Percentiles rank a stretch among this genome's conserved stretches.
These are phyloP conservation scores for Lactarius tabidus DNA, from an alignment of 768 basidiomycete genomes.

Conservation along the genomic window DNA sequence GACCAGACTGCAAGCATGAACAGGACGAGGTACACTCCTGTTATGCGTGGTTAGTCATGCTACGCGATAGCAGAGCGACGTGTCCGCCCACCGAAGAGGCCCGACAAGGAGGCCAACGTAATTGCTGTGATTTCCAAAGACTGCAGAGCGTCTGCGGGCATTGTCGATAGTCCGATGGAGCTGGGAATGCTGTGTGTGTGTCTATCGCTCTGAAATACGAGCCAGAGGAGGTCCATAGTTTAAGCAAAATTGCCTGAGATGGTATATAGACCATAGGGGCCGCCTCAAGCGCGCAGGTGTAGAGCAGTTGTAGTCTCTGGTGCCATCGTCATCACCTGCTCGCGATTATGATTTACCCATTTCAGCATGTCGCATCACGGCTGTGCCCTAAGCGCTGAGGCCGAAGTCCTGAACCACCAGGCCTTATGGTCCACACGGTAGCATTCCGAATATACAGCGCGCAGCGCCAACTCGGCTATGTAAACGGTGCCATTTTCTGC, in stretches of 20 bases:
- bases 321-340: not conserved
- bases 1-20: constrained; percentile 29
- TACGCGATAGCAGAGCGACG: not conserved
- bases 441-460: not conserved
- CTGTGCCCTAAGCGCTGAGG: not conserved
- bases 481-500: not conserved
- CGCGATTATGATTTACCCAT: too few species aligned
- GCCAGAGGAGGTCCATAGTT: not conserved
- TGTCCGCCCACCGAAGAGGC: constrained; percentile 23
- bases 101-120: constrained; percentile 21
- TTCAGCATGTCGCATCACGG: too few species aligned
- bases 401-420: not conserved
- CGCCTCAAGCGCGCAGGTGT: not conserved
- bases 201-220: constrained; percentile 4
- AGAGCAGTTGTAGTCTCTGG: not conserved
- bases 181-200: not conserved
- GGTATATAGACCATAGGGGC: not conserved
- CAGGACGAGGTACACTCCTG: constrained; percentile 28
- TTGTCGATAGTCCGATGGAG: not conserved
- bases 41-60: not conserved
- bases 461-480: not conserved
- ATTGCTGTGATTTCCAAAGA: constrained; percentile 22
- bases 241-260: not conserved
- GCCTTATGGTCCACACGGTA: not conserved
- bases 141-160: constrained; percentile 17